Evolutionary conservation across 208 protist genomes (phyloP).

Genomic region (Acanthamoeba castellanii): DNA sequence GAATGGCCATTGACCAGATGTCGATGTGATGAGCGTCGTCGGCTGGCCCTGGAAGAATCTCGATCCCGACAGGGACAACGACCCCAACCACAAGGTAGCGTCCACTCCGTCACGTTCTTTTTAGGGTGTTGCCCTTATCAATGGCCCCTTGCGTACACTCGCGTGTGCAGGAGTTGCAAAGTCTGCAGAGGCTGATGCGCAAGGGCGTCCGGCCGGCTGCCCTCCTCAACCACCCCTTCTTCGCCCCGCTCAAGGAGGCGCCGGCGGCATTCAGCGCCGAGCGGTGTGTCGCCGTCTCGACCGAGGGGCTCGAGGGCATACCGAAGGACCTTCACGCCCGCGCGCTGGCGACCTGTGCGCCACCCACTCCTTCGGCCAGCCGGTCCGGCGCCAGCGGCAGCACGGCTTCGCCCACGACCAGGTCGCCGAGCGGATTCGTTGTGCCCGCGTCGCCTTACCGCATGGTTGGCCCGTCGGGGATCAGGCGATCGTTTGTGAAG

Average conservation of each 20-base stretch:
- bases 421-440: background rate
- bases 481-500: background rate
- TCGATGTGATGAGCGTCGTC: background rate
- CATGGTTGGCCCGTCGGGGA: background rate
- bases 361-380: background rate
- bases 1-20: background rate
- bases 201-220: background rate
- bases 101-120: background rate
- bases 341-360: background rate
- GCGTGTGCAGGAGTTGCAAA: background rate
- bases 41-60: background rate
- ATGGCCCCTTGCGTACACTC: background rate
- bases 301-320: background rate
- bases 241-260: background rate
- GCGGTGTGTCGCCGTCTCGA: background rate
- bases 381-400: background rate
- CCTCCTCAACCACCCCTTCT: slow-evolving; percentile 4
- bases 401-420: background rate
- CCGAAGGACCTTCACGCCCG: background rate
- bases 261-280: background rate
- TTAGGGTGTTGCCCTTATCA: too few relatives aligned
- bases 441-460: background rate
- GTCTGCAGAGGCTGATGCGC: background rate
- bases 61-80: background rate
- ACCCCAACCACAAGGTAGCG: slow-evolving; percentile 1